Evolutionary conservation across 306 rosid species (phyloP).

Genomic region (Glycyrrhiza uralensis): DNA sequence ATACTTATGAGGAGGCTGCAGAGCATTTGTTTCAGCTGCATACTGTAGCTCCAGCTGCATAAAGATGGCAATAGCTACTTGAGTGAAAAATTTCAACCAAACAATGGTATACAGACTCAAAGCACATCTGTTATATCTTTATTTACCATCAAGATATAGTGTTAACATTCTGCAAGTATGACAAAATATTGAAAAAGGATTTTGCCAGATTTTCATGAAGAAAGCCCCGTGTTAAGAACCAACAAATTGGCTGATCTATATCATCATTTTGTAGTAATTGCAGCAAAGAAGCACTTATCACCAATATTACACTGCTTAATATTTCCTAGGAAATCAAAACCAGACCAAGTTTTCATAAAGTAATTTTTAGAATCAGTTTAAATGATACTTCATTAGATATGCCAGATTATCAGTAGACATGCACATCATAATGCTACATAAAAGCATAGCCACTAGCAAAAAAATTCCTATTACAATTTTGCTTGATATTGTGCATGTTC

Average conservation of each 20-base stretch:
- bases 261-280: not conserved
- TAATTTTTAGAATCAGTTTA: not conserved
- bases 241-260: not conserved
- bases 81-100: not conserved
- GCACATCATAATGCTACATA: not conserved
- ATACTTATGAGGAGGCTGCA: slow-evolving; percentile 77
- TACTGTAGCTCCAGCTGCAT: slow-evolving; percentile 76
- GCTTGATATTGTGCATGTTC: slow-evolving; percentile 8
- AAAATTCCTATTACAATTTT: not conserved
- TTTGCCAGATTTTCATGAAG: not conserved
- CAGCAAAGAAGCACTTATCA: not conserved
- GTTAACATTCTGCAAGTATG: not conserved
- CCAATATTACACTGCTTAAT: not conserved
- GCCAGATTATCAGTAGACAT: not conserved
- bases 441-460: not conserved
- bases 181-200: not conserved
- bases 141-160: not conserved
- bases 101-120: not conserved
- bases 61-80: slow-evolving; percentile 16
- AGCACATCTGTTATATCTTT: not conserved
- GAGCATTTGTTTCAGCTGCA: slow-evolving; percentile 64
- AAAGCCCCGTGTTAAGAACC: not conserved
- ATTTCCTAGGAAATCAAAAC: not conserved
- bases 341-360: not conserved
- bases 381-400: slow-evolving; percentile 12